Evolutionary conservation across 495 filamentous ascomycete species (phyloP).

Genomic region (Apiosordaria backusii): DNA sequence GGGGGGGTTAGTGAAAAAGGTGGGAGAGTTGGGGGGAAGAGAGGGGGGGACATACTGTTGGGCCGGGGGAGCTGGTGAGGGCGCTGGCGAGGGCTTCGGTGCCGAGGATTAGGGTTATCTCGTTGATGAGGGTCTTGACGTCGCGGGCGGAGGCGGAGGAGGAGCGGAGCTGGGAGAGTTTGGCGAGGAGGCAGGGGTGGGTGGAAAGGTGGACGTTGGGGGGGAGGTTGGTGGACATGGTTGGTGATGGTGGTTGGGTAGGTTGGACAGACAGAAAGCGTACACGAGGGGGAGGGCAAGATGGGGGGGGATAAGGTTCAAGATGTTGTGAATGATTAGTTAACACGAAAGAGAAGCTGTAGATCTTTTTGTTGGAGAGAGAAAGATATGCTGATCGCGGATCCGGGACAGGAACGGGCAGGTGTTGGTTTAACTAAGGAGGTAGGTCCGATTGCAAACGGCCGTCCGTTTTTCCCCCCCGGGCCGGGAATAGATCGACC

Average conservation of each 20-base stretch:
- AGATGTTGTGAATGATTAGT: not conserved
- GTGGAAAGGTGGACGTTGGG: slow-evolving; percentile 75
- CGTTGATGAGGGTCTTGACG: slow-evolving; percentile 76
- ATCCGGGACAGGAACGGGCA: not conserved
- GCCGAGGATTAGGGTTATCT: slow-evolving; percentile 77
- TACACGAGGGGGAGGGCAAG: not conserved
- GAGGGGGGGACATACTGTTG: slow-evolving; percentile 64
- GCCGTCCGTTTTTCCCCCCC: not conserved
- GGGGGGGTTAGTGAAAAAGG: slow-evolving; percentile 69
- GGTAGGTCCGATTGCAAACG: not conserved
- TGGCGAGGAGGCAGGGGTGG: slow-evolving; percentile 83
- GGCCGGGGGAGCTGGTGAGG: slow-evolving; percentile 49
- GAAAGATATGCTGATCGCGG: not conserved
- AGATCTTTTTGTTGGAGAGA: not conserved
- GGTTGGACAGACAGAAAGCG: not conserved
- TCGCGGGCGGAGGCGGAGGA: slow-evolving; percentile 64
- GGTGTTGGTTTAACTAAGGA: not conserved
- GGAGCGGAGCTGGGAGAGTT: slow-evolving; percentile 85
- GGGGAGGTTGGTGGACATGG: slow-evolving; percentile 40
- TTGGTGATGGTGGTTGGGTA: not conserved
- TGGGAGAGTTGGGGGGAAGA: slow-evolving; percentile 63
- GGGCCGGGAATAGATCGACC: not conserved
- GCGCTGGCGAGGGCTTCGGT: slow-evolving; percentile 73
- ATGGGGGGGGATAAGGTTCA: not conserved
- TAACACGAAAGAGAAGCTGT: not conserved